Conservation (phyloP, 1,284 basidiomycete genomes). For the Cryptococcus depauperatus region DNA sequence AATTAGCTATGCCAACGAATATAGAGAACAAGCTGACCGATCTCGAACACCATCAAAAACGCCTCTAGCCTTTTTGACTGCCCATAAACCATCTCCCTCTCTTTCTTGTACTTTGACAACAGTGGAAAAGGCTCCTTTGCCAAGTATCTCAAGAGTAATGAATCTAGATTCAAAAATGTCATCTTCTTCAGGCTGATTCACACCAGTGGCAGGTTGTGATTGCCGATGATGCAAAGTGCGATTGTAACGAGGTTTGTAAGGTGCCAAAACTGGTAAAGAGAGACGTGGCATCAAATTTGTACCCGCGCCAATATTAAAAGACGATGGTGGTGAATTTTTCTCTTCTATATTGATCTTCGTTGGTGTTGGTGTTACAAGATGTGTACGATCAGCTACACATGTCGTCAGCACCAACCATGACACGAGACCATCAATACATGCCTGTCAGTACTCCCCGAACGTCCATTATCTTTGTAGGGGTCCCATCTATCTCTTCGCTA, state of each 20-base stretch:
- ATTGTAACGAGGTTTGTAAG: constrained; percentile 25
- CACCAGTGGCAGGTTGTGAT: constrained; percentile 35
- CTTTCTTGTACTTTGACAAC: constrained; percentile 82
- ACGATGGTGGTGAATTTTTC: constrained; percentile 6
- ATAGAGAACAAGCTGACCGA: constrained; percentile 53
- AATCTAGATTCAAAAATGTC: constrained; percentile 51
- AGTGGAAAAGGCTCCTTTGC: constrained; percentile 88
- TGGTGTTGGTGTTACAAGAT: constrained; percentile 22
- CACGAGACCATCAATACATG: constrained; percentile 5
- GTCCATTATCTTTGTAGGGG: constrained; percentile 39
- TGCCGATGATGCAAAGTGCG: constrained; percentile 42
- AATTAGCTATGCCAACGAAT: constrained; percentile 10
- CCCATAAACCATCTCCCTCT: constrained; percentile 57
- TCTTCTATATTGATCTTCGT: constrained; percentile 13
- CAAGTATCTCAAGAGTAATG: constrained; percentile 70
- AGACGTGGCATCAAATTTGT: constrained; percentile 33
- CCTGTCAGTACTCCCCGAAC: constrained; percentile 14
- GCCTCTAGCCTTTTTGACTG: constrained; percentile 86
- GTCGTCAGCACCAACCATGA: neutral
- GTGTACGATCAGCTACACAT: constrained; percentile 12
- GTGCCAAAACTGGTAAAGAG: constrained; percentile 40
- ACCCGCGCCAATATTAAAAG: constrained; percentile 5
- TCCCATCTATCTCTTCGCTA: constrained; percentile 42
- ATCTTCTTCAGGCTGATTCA: constrained; percentile 27
- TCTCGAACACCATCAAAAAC: constrained; percentile 85